Evolutionary conservation across 352 stramenopile genomes (phyloP), one percentile per base, ranked within the genome.

Genomic region (Globisporangium abappressorium): DNA sequence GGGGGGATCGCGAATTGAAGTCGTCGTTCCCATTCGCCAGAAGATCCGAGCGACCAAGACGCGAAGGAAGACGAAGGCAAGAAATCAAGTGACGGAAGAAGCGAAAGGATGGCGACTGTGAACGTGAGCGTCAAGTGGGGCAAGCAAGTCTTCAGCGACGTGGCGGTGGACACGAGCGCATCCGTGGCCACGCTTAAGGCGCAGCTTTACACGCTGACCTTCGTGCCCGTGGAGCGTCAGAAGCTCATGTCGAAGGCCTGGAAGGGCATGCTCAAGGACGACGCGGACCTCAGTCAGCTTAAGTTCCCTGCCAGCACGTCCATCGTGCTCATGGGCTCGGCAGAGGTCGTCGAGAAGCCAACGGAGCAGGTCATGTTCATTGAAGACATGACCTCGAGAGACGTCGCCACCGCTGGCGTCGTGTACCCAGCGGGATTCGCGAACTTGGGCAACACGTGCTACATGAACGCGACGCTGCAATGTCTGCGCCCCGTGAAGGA

Each of bases 381-480:
- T 59, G 90, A 97, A 72, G 92, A 97, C 70, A 85, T 96, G 76
- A 80, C 81, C 9, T 74, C 73, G 41, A 90, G 89, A 66, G 91
- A 97, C 36, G 82, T 97, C 60, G 90, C 91, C 12, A 75, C 84
- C 18, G 78, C 82, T 8, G 91, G 91, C n/a, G 91, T 86, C 6
- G 72, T 93, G 2, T 92, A 97, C 61, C 97, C 97, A 2, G 93
- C 93, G 6, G 96, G 96, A 0, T 82, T 99, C 28, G 79, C 92
- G 58, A 99, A 99, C 70, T 73, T 99, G 24, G 96, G 96, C 73
- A 93, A 96, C 70, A 96, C 88, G 59, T 96, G 88, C 72, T 96
- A 94, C 79, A 94, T 99, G 81, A 99, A 99, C 74, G 93, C 92
- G 26, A 98, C 97, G 34, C 75, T 99, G 54, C 86, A 94, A 75